Evolutionary conservation across 2,329 filamentous ascomycete genomes (phyloP).

Genomic region (Zalaria obscura): DNA sequence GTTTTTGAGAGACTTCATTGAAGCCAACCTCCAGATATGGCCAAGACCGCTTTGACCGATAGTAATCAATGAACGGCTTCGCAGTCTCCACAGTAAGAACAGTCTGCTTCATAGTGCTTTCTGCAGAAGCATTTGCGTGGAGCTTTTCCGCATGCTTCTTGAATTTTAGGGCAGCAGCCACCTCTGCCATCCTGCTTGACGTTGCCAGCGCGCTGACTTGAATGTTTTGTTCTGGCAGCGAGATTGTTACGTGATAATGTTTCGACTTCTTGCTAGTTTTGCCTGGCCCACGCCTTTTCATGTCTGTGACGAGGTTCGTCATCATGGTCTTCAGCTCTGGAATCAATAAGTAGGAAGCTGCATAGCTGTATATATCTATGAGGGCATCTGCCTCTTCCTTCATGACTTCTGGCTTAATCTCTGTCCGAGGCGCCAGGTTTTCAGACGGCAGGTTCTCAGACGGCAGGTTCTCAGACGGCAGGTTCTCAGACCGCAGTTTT

Average conservation of each 20-base stretch:
- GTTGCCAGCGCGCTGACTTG: conserved; percentile 14
- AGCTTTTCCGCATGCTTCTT: conserved; percentile 23
- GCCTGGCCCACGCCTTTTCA: no score
- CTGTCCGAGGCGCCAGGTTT: no score
- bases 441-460: no score
- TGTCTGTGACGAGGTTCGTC: no score
- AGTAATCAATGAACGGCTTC: conserved; percentile 22
- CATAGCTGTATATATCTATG: conserved; percentile 27
- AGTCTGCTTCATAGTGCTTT: conserved; percentile 13
- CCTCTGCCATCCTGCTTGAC: conserved; percentile 17
- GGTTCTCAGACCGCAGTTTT: no score
- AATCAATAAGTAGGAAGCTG: conserved; percentile 22
- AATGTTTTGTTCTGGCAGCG: conserved; percentile 22
- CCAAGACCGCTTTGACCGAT: conserved; percentile 9
- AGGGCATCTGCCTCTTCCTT: conserved; percentile 11
- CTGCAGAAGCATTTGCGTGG: conserved; percentile 14
- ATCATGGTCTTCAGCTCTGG: conserved; percentile 9
- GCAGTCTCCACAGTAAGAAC: conserved; percentile 23
- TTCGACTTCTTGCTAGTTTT: no score
- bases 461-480: no score
- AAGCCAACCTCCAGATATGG: conserved; percentile 11
- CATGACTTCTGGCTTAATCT: background rate
- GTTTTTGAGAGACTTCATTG: conserved; percentile 2
- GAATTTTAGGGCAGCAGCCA: conserved; percentile 23
- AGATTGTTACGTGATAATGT: conserved; percentile 13